phyloP scores from a whole-genome alignment of 108 stramenopile genomes.

The Stephanodiscus minutulus region DNA sequence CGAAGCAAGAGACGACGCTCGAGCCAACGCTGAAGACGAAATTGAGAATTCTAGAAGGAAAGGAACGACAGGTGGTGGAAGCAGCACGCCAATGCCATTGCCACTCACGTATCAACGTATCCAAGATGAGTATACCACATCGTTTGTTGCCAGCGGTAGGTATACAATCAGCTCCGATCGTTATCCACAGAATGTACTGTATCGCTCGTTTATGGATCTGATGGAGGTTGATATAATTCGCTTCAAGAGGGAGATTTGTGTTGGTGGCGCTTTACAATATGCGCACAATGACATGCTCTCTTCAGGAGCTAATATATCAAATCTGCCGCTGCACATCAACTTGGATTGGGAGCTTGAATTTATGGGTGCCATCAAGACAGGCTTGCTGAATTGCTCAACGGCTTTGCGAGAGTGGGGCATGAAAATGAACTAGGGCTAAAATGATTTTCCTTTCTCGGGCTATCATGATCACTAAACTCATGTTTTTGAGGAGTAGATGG shows the following conservation, averaged over 20 bases:
- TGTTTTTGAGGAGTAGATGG: too few species aligned
- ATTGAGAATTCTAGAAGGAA: conserved; percentile 27
- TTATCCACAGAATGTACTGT: conserved; percentile 41
- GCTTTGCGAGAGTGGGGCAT: conserved; percentile 81
- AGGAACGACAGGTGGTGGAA: not conserved
- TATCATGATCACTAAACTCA: too few species aligned
- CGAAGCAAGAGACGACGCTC: conserved; percentile 54
- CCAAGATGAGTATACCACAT: conserved; percentile 69
- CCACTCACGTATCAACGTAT: conserved; percentile 84
- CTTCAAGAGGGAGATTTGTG: conserved; percentile 69
- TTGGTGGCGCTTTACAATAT: conserved; percentile 75
- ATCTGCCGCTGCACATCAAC: conserved; percentile 72
- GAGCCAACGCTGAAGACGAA: conserved; percentile 49
- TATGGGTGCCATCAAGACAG: conserved; percentile 52
- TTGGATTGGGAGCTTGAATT: conserved; percentile 72
- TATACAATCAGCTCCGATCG: conserved; percentile 42
- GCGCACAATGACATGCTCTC: conserved; percentile 33
- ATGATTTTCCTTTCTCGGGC: too few species aligned
- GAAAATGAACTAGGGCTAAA: conserved; percentile 43
- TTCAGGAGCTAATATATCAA: conserved; percentile 42
- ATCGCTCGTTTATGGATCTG: conserved; percentile 60
- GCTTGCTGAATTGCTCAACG: conserved; percentile 70
- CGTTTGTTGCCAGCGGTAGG: conserved; percentile 41
- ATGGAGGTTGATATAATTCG: conserved; percentile 68
- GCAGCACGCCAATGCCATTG: conserved; percentile 4